phyloP scores from a whole-genome alignment of 345 rosid species.

The Pseudoturritis turrita region DNA sequence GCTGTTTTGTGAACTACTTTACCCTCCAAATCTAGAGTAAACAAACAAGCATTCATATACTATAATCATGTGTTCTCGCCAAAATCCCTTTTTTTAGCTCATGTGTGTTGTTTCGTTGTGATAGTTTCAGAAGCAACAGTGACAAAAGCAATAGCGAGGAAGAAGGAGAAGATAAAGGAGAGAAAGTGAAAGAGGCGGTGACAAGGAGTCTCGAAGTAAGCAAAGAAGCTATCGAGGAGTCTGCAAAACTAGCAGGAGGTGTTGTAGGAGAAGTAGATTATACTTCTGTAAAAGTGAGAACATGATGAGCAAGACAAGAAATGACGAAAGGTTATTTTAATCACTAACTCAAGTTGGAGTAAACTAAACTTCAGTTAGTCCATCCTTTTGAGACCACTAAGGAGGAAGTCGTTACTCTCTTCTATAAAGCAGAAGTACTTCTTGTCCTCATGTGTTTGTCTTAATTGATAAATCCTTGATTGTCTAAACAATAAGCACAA shows the following conservation, averaged over 20 bases:
- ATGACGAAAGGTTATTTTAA: too few relatives aligned
- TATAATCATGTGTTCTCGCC: neutral
- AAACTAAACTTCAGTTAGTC: too few relatives aligned
- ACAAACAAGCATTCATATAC: neutral
- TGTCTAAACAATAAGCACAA: too few relatives aligned
- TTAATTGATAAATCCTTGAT: too few relatives aligned
- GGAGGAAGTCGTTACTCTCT: too few relatives aligned
- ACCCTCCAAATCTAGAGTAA: conserved; percentile 65
- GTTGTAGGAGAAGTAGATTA: conserved; percentile 37
- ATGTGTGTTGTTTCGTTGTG: neutral
- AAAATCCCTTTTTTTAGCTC: neutral
- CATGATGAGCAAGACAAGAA: too few relatives aligned
- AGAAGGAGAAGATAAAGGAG: conserved; percentile 26
- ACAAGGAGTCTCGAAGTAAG: conserved; percentile 40
- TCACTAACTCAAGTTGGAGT: too few relatives aligned
- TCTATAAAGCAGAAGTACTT: too few relatives aligned
- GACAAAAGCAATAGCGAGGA: conserved; percentile 9
- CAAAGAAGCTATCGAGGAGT: conserved; percentile 40
- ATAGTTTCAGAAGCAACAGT: conserved; percentile 47
- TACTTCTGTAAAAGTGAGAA: too few relatives aligned
- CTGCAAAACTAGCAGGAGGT: conserved; percentile 55
- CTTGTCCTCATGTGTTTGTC: too few relatives aligned
- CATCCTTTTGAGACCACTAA: too few relatives aligned
- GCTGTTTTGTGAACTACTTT: conserved; percentile 45
- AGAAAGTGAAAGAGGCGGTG: conserved; percentile 50